Percentiles rank a stretch among this genome's conserved stretches.
Conservation (phyloP, 1,139 yeast species). For the Blastobotrys serpentis region DNA sequence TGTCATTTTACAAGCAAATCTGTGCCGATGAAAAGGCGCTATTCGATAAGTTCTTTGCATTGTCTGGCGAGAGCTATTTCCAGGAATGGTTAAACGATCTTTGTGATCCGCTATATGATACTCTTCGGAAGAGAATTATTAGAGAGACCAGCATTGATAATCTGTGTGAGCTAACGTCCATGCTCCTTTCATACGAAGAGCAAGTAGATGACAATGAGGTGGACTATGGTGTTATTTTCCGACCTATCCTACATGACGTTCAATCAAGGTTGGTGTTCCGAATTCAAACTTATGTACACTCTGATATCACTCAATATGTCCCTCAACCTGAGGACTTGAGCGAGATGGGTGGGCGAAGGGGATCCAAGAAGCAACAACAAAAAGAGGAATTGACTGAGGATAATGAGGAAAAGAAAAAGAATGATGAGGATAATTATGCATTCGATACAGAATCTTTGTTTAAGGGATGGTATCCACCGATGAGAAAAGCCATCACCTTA, state of each 20-base stretch:
- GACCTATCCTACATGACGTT: conserved; percentile 70
- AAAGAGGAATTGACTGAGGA: too few species aligned
- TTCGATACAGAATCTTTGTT: conserved; percentile 40
- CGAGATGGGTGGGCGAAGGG: conserved; percentile 50
- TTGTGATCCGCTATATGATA: conserved; percentile 76
- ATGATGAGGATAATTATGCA: conserved; percentile 4
- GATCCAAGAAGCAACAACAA: conserved; percentile 14
- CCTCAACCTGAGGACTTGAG: conserved; percentile 66
- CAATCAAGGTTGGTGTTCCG: conserved; percentile 79
- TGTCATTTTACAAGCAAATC: conserved; percentile 49
- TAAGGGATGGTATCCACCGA: conserved; percentile 67
- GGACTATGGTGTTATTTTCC: conserved; percentile 59
- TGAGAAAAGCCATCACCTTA: conserved; percentile 66
- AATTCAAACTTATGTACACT: conserved; percentile 69
- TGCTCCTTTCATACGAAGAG: conserved; percentile 69
- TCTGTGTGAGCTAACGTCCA: conserved; percentile 72
- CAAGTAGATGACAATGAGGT: conserved; percentile 40
- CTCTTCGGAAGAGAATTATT: conserved; percentile 61
- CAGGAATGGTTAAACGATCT: conserved; percentile 58
- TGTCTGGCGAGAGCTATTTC: conserved; percentile 38
- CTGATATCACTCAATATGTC: conserved; percentile 61
- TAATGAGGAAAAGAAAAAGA: conserved; percentile 14
- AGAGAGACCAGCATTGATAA: conserved; percentile 65
- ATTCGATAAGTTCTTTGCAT: conserved; percentile 54
- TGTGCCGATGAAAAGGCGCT: conserved; percentile 61